Evolutionary conservation across 2,329 filamentous ascomycete species (phyloP).

Genomic region (Stagonosporopsis vannaccii): DNA sequence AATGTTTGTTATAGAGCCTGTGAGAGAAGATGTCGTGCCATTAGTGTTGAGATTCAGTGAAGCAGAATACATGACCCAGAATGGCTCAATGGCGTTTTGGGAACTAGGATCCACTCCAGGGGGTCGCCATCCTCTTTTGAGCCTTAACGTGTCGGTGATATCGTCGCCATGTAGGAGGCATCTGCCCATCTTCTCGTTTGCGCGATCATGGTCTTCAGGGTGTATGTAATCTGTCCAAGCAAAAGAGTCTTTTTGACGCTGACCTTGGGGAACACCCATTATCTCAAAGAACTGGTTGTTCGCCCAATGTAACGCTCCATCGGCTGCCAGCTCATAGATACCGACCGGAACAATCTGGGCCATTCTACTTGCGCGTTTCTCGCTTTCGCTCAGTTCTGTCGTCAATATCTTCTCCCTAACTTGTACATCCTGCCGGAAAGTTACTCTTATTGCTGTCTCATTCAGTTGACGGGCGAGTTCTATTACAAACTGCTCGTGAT

Average conservation of each 20-base stretch:
- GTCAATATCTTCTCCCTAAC: background rate
- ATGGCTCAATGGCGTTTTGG: background rate
- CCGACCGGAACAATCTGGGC: constrained; percentile 13
- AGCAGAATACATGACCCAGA: constrained; percentile 15
- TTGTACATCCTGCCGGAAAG: background rate
- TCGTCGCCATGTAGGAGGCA: constrained; percentile 3
- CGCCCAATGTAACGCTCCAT: constrained; percentile 15
- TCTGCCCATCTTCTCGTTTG: constrained; percentile 6
- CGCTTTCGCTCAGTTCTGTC: constrained; percentile 9
- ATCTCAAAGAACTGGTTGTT: constrained; percentile 17
- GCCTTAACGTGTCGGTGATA: constrained; percentile 7
- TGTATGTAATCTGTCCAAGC: constrained; percentile 13
- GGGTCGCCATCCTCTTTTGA: constrained; percentile 5
- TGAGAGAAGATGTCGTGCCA: constrained; percentile 7
- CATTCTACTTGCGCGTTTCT: constrained; percentile 10
- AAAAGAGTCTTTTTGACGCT: background rate
- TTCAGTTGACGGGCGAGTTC: constrained; percentile 9
- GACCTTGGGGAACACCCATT: constrained; percentile 8
- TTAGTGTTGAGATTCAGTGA: constrained; percentile 3
- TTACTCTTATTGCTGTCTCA: background rate
- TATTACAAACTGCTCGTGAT: constrained; percentile 12
- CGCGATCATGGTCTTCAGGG: constrained; percentile 10
- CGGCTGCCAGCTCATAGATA: constrained; percentile 10
- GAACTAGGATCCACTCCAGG: background rate
- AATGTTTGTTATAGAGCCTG: constrained; percentile 44